Conservation (phyloP, 352 stramenopile genomes). For the Globisporangium radiosum region DNA sequence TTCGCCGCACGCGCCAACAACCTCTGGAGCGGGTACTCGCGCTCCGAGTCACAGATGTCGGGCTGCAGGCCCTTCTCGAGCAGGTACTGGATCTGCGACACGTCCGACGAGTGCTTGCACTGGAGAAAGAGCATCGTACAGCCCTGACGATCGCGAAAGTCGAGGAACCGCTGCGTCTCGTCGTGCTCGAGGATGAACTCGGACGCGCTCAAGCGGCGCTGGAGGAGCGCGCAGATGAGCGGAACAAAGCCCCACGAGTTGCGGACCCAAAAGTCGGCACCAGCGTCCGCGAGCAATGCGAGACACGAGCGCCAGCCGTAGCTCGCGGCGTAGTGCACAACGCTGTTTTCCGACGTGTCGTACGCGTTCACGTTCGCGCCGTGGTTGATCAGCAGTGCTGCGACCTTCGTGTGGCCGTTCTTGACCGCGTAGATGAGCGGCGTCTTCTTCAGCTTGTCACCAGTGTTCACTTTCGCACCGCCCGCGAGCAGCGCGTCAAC, state of each 20-base stretch:
- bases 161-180: constrained; percentile 44
- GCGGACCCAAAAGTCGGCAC: constrained; percentile 57
- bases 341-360: constrained; percentile 72
- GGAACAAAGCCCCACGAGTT: constrained; percentile 76
- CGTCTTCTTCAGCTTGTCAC: constrained; percentile 76
- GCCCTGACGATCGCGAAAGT: constrained; percentile 68
- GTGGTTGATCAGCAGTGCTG: constrained; percentile 50
- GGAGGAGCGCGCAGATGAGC: constrained; percentile 60
- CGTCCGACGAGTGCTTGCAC: constrained; percentile 57
- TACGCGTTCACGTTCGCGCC: constrained; percentile 72
- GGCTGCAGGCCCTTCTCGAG: constrained; percentile 62
- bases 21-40: constrained; percentile 55
- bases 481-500: constrained; percentile 45
- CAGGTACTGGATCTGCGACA: constrained; percentile 61
- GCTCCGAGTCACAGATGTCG: constrained; percentile 57
- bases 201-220: constrained; percentile 44
- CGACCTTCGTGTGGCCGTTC: constrained; percentile 54
- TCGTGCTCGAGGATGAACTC: constrained; percentile 66
- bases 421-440: constrained; percentile 72
- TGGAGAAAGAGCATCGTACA: constrained; percentile 81
- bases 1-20: constrained; percentile 32
- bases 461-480: constrained; percentile 45
- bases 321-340: constrained; percentile 66
- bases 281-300: constrained; percentile 40
- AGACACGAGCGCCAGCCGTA: constrained; percentile 73